Conservation (phyloP, 495 filamentous ascomycete genomes). For the Trichocladium antarcticum region DNA sequence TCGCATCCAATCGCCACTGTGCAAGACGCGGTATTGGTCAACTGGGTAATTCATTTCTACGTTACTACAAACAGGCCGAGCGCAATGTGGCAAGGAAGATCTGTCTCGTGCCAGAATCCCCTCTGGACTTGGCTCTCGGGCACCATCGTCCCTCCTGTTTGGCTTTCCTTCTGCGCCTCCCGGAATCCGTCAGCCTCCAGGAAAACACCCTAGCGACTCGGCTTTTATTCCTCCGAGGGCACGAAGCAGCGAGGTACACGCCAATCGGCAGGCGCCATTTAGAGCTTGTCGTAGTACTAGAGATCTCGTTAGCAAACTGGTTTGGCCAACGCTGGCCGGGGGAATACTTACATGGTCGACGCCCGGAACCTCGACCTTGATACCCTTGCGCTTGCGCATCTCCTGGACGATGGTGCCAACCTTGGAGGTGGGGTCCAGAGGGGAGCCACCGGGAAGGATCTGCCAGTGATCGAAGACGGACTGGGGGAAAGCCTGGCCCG, state of each 20-base stretch:
- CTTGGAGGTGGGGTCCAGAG: conserved; percentile 76
- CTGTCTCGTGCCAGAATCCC: conserved; percentile 8
- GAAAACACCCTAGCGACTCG: conserved; percentile 8
- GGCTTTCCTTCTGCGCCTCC: conserved; percentile 4
- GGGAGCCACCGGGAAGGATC: conserved; percentile 84
- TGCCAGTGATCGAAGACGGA: conserved; percentile 98
- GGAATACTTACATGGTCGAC: conserved; percentile 76
- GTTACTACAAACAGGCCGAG: conserved; percentile 23
- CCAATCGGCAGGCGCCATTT: conserved; percentile 36
- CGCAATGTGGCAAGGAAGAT: conserved; percentile 15
- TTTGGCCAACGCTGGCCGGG: not conserved
- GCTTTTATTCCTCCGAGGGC: conserved; percentile 22
- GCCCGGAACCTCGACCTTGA: conserved; percentile 87
- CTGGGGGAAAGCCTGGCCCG: conserved; percentile 98
- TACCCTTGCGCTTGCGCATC: conserved; percentile 98
- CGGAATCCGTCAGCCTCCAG: conserved; percentile 6
- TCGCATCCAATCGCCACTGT: not conserved
- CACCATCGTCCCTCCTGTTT: conserved; percentile 11
- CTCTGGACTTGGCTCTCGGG: conserved; percentile 14
- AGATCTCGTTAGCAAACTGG: conserved; percentile 42
- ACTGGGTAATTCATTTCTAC: conserved; percentile 21
- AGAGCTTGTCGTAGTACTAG: conserved; percentile 99
- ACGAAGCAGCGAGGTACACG: conserved; percentile 31
- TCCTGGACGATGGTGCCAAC: conserved; percentile 72
- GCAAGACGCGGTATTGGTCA: not conserved